Base-by-base conservation (phyloP, 441 rosid species). In the Corymbia calophylla region DNA sequence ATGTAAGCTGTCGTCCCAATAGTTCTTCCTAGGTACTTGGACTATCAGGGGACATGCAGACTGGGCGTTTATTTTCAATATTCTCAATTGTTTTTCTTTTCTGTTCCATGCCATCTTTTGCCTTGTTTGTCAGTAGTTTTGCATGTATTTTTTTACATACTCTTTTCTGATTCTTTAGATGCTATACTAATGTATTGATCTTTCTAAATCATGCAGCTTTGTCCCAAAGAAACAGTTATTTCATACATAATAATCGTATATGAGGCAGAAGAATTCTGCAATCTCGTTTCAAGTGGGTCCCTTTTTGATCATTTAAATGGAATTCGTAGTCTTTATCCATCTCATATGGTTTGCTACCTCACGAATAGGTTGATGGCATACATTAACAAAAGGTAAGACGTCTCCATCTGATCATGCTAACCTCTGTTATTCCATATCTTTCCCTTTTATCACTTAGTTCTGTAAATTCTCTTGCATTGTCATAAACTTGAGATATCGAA, bases 231-330 rank as follows among this genome's bases (percentile, higher is more conserved):
- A 88, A 87, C 91, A 16, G 95, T 91, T 89, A 92, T 96, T 90
- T 95, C 89, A 84, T 98, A 97, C 89, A 91, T 97, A 86, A 89
- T 95, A 89, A 93, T 98, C 53, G 93, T 98, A 58, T 94, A 91
- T 89, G 99, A 95, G 89, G 99, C 98, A 39, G 98, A 97, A 92
- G 99, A 98, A 53, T 96, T 98, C 88, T 97, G 99, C 94, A 96
- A 94, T 88, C 97, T 95, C 91, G 93, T 96, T 89, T 90, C 91
- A 25, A 93, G 92, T 89, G 96, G 88, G 88, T 95, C 91, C 51
- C 89, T 98, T 92, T 60, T 95, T 88, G 93, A 94, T 90, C 96
- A 94, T 80, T 95, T 97, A 92, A 92, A 97, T 80, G 91, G 91
- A 91, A 95, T 95, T 90, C 96, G 91, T 90, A 93, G 92, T 56